phyloP scores from a whole-genome alignment of 2,329 filamentous ascomycete species.

The Microascus cirrosus region DNA sequence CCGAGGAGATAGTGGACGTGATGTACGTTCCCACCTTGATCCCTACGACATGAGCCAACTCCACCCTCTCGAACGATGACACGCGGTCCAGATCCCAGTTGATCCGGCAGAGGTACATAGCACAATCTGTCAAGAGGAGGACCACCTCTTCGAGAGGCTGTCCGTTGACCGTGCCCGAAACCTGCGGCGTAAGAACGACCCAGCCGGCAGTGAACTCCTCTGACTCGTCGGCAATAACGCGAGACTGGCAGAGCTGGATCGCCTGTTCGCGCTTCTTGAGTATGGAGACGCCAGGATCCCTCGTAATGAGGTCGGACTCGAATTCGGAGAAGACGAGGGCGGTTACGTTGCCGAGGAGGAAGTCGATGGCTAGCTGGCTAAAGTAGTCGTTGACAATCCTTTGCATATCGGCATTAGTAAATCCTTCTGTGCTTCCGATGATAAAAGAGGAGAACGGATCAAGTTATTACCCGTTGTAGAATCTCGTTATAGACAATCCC shows the following conservation, averaged over 20 bases:
- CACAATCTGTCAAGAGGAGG: constrained; percentile 72
- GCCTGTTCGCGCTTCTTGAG: constrained; percentile 75
- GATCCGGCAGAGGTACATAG: constrained; percentile 81
- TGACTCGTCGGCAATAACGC: constrained; percentile 70
- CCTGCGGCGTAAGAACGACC: constrained; percentile 70
- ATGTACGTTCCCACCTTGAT: constrained; percentile 82
- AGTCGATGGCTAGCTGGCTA: constrained; percentile 89
- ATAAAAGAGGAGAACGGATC: background rate
- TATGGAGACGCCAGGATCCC: constrained; percentile 83
- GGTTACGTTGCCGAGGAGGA: constrained; percentile 79
- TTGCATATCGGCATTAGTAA: background rate
- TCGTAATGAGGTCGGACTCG: constrained; percentile 83
- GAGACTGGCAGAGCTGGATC: constrained; percentile 77
- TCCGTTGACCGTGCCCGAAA: constrained; percentile 56
- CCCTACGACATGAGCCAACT: constrained; percentile 59
- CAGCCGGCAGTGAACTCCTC: constrained; percentile 85
- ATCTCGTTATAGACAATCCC: constrained; percentile 71
- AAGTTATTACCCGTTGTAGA: constrained; percentile 49
- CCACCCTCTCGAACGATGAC: constrained; percentile 77
- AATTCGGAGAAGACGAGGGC: constrained; percentile 87
- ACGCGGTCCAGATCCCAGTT: constrained; percentile 96
- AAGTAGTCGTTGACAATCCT: constrained; percentile 99
- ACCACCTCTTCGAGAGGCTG: constrained; percentile 81
- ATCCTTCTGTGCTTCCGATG: background rate
- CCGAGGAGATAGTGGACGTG: constrained; percentile 70